Base-by-base conservation (phyloP, 176 grass and related monocot genomes). In the Puccinellia tenuiflora region DNA sequence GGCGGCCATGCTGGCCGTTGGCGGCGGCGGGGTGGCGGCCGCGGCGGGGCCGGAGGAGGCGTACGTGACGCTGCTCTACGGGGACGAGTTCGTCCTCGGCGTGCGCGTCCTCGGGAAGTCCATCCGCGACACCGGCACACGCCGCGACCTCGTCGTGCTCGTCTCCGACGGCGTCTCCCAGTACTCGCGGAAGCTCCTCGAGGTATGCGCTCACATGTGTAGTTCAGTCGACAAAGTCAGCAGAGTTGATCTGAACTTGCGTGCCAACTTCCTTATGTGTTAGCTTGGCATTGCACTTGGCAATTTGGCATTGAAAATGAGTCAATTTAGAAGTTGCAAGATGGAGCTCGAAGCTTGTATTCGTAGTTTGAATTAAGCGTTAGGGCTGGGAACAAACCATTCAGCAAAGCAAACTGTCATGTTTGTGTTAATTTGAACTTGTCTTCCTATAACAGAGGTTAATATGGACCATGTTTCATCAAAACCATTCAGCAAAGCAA, bases 21-120 rank as follows among this genome's bases (percentile, higher is more conserved):
- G 26, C 17, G 67, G 26, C 52, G 29, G 17, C n/a, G 53, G 13
- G 28, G 30, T 12, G 26, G 14, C 21, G 15, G 78, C 84, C 17
- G 87, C 73, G 37, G 77, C 38, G 54, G 75, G 34, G 53, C 15
- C 22, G 35, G 67, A 90, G 2, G 87, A 92, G 74, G 92, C 92
- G n/a, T 95, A 92, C 75, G 90, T 90, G 42, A 92, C 90, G 55
- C 92, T 95, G 17, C 82, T 95, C 7, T 95, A 95, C 85, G 92
- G 92, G 5, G 87, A 95, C 78, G 90, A 92, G 79, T 95, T 95
- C 79, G 85, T 95, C 38, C 82, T 95, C 5, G 90, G 90, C n/a
- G 92, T 91, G 45, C 90, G 92, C 33, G 92, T 95, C 26, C 90
- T 95, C 18, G 92, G 90, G 2, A 95, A 90, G 77, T 95, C 92